Conservation (phyloP, 1,284 basidiomycete genomes). For the Rhodotorula mucilaginosa region DNA sequence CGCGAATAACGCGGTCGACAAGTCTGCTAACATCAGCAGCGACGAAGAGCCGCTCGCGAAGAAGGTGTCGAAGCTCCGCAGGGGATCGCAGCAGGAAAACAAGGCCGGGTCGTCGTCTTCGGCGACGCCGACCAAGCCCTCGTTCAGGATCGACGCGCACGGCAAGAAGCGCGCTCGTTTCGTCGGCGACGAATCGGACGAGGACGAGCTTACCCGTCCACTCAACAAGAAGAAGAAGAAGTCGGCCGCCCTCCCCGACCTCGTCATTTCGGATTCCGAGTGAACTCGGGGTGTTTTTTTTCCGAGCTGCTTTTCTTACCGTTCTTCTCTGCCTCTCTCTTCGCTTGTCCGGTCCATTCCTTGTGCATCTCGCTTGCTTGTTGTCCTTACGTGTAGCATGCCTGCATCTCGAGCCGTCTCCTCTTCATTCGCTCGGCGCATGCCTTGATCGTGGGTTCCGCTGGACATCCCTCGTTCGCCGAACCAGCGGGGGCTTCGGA, state of each 20-base stretch:
- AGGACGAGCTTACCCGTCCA: not conserved
- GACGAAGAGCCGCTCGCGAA: not conserved
- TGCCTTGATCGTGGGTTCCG: too few species aligned
- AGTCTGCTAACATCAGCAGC: too few species aligned
- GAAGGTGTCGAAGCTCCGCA: not conserved
- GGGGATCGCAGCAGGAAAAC: too few species aligned
- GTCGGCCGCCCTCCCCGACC: not conserved
- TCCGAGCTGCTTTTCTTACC: not conserved
- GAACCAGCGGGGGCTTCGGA: too few species aligned
- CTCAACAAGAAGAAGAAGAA: not conserved
- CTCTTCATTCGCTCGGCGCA: too few species aligned
- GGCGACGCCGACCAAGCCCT: too few species aligned
- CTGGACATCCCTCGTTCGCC: too few species aligned
- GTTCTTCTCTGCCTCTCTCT: not conserved
- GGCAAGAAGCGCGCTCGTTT: conserved; percentile 12
- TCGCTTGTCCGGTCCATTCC: too few species aligned
- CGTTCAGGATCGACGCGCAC: not conserved
- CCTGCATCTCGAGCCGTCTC: too few species aligned
- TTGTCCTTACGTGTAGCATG: too few species aligned
- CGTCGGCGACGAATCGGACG: not conserved
- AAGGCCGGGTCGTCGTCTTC: too few species aligned
- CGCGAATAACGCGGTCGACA: not conserved
- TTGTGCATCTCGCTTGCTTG: too few species aligned
- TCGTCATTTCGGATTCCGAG: not conserved
- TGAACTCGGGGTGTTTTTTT: not conserved